These are phyloP conservation scores for Dioscorea cayenensis DNA, from an alignment of 116 monocot genomes.

Conservation along the genomic window DNA sequence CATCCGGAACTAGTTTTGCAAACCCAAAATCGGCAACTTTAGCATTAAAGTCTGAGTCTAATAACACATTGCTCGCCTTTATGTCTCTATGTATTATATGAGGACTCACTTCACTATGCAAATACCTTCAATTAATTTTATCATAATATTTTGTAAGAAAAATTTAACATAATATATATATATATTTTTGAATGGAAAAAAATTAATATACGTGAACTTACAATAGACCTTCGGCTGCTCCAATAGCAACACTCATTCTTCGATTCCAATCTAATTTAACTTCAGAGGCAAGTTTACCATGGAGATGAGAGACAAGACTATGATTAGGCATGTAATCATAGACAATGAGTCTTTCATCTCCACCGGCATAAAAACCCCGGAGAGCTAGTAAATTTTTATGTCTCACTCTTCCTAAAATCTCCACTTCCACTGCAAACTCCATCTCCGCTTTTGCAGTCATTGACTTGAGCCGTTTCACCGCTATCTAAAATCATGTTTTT, in stretches of 20 bases:
- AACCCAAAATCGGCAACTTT: slow-evolving; percentile 30
- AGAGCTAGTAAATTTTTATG: slow-evolving; percentile 37
- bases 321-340: slow-evolving; percentile 45
- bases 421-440: slow-evolving; percentile 35
- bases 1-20: slow-evolving; percentile 26
- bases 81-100: slow-evolving; percentile 39
- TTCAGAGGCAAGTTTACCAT: slow-evolving; percentile 11
- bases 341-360: slow-evolving; percentile 30
- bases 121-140: slow-evolving; percentile 11
- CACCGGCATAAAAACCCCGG: slow-evolving; percentile 27
- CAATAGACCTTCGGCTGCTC: slow-evolving; percentile 30
- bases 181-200: too few relatives aligned
- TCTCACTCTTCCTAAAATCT: slow-evolving; percentile 28
- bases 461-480: slow-evolving; percentile 36
- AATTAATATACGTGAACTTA: slow-evolving; percentile 5
- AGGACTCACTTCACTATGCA: slow-evolving; percentile 27
- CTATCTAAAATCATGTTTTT: slow-evolving; percentile 17
- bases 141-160: too few relatives aligned
- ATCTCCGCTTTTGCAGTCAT: slow-evolving; percentile 24
- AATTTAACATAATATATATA: background rate
- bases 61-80: slow-evolving; percentile 38
- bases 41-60: slow-evolving; percentile 20
- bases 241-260: slow-evolving; percentile 25
- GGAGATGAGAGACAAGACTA: slow-evolving; percentile 35
- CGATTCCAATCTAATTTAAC: slow-evolving; percentile 17